phyloP scores from a whole-genome alignment of 768 basidiomycete genomes.

The Xanthoconium stramineum region DNA sequence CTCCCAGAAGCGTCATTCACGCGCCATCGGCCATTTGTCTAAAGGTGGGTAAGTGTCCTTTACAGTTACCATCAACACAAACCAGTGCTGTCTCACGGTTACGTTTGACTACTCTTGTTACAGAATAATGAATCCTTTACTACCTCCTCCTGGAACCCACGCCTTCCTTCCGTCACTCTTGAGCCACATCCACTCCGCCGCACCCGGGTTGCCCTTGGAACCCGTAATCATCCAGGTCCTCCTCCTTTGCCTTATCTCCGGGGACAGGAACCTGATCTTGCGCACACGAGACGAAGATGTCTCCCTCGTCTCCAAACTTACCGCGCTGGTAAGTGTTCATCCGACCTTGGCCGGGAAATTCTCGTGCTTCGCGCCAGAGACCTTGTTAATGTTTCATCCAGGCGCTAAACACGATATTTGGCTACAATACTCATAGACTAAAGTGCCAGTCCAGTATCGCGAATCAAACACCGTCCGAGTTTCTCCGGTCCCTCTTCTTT shows the following conservation, averaged over 20 bases:
- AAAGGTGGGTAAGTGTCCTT: too few relatives aligned
- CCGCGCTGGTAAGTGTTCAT: constrained; percentile 45
- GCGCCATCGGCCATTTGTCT: neutral
- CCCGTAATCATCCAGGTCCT: constrained; percentile 62
- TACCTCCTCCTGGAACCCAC: constrained; percentile 41
- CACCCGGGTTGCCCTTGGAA: constrained; percentile 55
- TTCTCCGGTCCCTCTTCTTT: constrained; percentile 40
- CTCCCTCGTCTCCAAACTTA: constrained; percentile 53
- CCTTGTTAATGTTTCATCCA: constrained; percentile 28
- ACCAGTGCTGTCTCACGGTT: constrained; percentile 17
- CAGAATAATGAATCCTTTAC: constrained; percentile 14
- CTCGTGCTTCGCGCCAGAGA: constrained; percentile 1
- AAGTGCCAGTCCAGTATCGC: constrained; percentile 38
- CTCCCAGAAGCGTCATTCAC: neutral
- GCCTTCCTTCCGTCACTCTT: constrained; percentile 51
- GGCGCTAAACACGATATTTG: constrained; percentile 61
- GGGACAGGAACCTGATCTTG: constrained; percentile 61
- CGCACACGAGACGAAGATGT: constrained; percentile 67
- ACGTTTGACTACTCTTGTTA: neutral
- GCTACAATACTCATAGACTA: constrained; percentile 53
- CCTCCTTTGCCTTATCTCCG: constrained; percentile 61
- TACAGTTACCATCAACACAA: constrained; percentile 22
- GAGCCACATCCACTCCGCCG: constrained; percentile 40
- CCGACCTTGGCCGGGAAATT: neutral
- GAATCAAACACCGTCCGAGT: constrained; percentile 21